These are phyloP conservation scores for Aspergillus sp. DNA, from an alignment of 2,329 filamentous ascomycete species.

Conservation along the genomic window DNA sequence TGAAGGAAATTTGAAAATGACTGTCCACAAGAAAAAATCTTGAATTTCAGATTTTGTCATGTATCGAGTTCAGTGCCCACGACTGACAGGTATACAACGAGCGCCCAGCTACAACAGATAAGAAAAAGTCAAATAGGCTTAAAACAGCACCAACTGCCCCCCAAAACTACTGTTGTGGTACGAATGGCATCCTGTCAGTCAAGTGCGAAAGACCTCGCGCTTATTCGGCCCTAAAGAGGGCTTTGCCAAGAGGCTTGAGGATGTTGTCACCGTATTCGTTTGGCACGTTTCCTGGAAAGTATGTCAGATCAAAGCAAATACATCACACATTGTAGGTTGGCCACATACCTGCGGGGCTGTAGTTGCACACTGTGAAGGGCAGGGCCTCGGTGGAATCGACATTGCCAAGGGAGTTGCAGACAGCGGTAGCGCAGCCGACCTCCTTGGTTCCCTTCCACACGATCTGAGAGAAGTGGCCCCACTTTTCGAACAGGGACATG, in stretches of 20 bases:
- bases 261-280: constrained; percentile 57
- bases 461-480: constrained; percentile 76
- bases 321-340: no score
- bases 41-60: neutral
- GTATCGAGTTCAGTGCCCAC: constrained; percentile 2
- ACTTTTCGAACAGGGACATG: constrained; percentile 62
- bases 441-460: constrained; percentile 65
- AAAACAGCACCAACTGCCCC: neutral
- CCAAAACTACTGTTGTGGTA: neutral
- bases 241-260: constrained; percentile 37
- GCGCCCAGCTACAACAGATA: constrained; percentile 1
- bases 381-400: constrained; percentile 45
- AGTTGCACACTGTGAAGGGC: constrained; percentile 90
- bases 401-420: constrained; percentile 47
- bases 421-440: constrained; percentile 61
- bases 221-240: constrained; percentile 35
- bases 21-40: neutral
- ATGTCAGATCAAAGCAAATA: neutral
- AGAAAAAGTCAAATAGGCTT: neutral
- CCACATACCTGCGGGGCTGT: constrained; percentile 67
- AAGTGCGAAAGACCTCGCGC: constrained; percentile 2
- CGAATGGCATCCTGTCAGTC: constrained; percentile 2
- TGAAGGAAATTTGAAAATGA: constrained; percentile 10
- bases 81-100: neutral
- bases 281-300: constrained; percentile 52